Base-by-base conservation (phyloP, 2,329 filamentous ascomycete species). In the Fusarium solani-melongenae region DNA sequence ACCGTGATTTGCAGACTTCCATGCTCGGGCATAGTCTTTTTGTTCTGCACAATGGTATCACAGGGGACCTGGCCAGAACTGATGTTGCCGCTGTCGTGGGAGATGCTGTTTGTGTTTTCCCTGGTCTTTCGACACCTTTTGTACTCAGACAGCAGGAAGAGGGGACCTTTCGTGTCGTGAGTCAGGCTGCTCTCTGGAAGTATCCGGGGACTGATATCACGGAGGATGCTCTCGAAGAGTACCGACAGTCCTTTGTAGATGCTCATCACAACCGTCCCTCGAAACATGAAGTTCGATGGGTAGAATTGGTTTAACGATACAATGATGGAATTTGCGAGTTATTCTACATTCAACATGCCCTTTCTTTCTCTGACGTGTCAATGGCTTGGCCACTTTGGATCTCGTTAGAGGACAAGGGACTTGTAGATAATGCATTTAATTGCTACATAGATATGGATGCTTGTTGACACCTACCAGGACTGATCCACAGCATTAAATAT, bases 51-150 rank as follows among this genome's bases (percentile, higher is more conserved):
- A n/a, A 72, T 29, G 70, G 66, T 1, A 63, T 34, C 1, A 39
- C 31, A 1, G 56, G 70, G 4, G 27, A 36, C 2, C 1, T 72
- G 0, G 11, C 51, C 1, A 44, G 60, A 0, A 10, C 11, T 1
- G 36, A 27, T 0, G 5, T 33, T 0, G 4, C 8, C 0, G 64
- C 64, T 2, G 15, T 6, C 0, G 39, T n/a, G n/a, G 69, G 64
- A 1, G 69, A 72, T 55, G 60, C 11, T 0, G 3, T 72, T 3
- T 72, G 64, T 5, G 49, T 55, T 4, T 72, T 72, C 0, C 56
- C 57, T 1, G 60, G 70, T 0, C 60, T 72, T 4, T 49, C 64
- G 0, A 33, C 36, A 5, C 11, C 29, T 0, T 51, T 72, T 0
- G 27, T 51, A 29, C 46, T 51, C 3, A 31, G 46, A 51, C 46